A percentile compares a stretch with the other conserved stretches of the same genome.
Evolutionary conservation across 352 stramenopile genomes (phyloP).

Genomic region (Plasmopara viticola): DNA sequence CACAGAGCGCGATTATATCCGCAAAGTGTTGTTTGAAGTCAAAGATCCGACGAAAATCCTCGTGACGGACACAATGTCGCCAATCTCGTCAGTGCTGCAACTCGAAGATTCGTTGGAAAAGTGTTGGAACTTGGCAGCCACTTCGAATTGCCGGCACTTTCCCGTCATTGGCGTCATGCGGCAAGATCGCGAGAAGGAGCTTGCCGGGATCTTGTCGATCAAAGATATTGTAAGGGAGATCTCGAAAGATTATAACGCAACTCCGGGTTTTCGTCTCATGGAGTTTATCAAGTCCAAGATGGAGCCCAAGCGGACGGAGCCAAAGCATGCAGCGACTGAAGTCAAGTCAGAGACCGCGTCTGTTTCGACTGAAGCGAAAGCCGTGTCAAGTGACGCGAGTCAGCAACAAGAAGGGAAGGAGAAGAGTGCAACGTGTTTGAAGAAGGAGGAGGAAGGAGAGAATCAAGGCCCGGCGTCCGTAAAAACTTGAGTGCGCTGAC

Average conservation of each 20-base stretch:
- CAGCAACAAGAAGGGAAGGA: slow-evolving; percentile 7
- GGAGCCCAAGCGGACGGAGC: slow-evolving; percentile 43
- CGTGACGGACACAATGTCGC: slow-evolving; percentile 55
- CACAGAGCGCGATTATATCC: slow-evolving; percentile 80
- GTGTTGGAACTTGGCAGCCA: slow-evolving; percentile 66
- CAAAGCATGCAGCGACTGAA: slow-evolving; percentile 13
- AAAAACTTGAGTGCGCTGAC: not conserved
- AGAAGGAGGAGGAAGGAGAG: not conserved
- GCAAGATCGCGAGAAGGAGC: slow-evolving; percentile 72
- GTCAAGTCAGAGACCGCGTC: slow-evolving; percentile 7
- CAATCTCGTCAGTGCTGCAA: slow-evolving; percentile 50
- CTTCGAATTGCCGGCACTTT: slow-evolving; percentile 73
- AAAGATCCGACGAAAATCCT: slow-evolving; percentile 51
- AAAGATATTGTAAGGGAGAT: slow-evolving; percentile 86
- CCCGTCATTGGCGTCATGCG: slow-evolving; percentile 70
- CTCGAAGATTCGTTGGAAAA: slow-evolving; percentile 76
- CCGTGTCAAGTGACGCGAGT: slow-evolving; percentile 6
- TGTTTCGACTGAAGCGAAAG: slow-evolving; percentile 5
- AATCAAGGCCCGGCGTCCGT: too few relatives aligned
- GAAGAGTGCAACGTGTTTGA: not conserved
- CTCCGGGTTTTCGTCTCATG: slow-evolving; percentile 71
- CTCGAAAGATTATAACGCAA: slow-evolving; percentile 67
- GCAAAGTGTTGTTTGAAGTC: slow-evolving; percentile 69
- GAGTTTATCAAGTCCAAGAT: slow-evolving; percentile 82
- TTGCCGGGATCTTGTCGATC: slow-evolving; percentile 75